Conservation (phyloP, 139 green algal species). For the Mychonastes homosphaera region DNA sequence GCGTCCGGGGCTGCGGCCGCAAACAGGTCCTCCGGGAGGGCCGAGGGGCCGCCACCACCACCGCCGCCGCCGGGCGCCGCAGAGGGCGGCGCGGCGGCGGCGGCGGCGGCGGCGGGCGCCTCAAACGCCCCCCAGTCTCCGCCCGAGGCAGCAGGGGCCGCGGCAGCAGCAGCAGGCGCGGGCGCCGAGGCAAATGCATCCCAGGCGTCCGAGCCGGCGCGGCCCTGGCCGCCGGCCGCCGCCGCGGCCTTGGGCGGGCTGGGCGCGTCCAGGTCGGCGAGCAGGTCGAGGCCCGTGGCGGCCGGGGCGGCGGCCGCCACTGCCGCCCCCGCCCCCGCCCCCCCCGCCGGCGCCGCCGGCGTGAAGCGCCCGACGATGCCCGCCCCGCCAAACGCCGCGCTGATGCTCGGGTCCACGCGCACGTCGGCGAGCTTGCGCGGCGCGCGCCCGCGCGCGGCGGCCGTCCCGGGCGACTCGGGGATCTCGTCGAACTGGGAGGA, state of each 20-base stretch:
- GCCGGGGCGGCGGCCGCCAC: neutral
- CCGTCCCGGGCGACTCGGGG: neutral
- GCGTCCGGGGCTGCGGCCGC: too few species aligned
- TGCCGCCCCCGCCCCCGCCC: neutral
- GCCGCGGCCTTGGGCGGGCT: slow-evolving; percentile 2
- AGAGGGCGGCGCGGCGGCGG: neutral
- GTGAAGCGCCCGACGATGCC: neutral
- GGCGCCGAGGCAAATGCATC: slow-evolving; percentile 13
- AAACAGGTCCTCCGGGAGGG: too few species aligned
- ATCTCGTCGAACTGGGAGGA: neutral
- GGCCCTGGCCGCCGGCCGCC: neutral
- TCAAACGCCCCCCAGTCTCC: slow-evolving; percentile 18
- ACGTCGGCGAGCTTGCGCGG: slow-evolving; percentile 67
- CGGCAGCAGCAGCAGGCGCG: slow-evolving; percentile 1
- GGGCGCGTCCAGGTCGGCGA: slow-evolving; percentile 29
- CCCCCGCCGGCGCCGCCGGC: neutral
- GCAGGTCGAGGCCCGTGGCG: slow-evolving; percentile 26
- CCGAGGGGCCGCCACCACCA: too few species aligned
- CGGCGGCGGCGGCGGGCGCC: neutral
- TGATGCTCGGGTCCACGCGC: slow-evolving; percentile 63
- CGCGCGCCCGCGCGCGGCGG: slow-evolving; percentile 7
- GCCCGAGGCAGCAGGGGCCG: neutral
- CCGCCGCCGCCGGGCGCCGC: neutral
- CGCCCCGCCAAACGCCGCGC: slow-evolving; percentile 46
- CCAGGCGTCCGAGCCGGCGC: neutral